These are phyloP conservation scores for Didymella glomerata DNA, from an alignment of 2,329 filamentous ascomycete species.

Conservation along the genomic window DNA sequence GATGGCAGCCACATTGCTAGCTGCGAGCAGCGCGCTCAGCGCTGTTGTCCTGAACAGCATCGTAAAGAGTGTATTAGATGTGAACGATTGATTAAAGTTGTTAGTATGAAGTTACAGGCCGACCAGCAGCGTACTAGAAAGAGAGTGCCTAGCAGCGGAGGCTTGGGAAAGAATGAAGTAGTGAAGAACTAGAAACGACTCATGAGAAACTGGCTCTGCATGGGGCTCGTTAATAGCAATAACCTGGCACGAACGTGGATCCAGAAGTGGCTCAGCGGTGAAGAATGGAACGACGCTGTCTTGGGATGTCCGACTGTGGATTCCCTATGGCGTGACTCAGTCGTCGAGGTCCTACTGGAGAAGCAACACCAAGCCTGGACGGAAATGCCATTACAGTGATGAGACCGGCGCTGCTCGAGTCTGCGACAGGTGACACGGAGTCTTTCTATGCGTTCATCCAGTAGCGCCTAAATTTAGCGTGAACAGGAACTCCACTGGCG, in stretches of 20 bases:
- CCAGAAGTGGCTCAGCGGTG: conserved; percentile 34
- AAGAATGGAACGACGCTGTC: conserved; percentile 30
- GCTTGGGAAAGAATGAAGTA: conserved; percentile 38
- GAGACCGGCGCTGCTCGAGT: conserved; percentile 45
- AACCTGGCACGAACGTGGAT: conserved; percentile 31
- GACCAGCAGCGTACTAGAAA: conserved; percentile 50
- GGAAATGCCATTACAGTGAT: conserved; percentile 39
- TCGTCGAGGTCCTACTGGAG: conserved; percentile 33
- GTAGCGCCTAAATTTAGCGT: conserved; percentile 32
- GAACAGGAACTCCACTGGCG: conserved; percentile 33
- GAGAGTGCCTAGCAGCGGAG: conserved; percentile 40
- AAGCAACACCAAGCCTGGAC: conserved; percentile 42
- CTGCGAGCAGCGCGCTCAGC: conserved; percentile 45
- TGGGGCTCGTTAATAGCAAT: conserved; percentile 40
- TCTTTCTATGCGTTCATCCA: conserved; percentile 40
- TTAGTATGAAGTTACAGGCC: conserved; percentile 40
- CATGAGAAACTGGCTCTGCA: conserved; percentile 43
- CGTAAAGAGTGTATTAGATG: conserved; percentile 41
- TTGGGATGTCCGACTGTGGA: conserved; percentile 28
- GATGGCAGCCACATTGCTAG: conserved; percentile 43
- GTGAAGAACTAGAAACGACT: conserved; percentile 35
- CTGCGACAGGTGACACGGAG: conserved; percentile 43
- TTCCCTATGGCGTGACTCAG: conserved; percentile 45
- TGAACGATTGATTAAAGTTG: conserved; percentile 47
- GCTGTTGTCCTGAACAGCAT: conserved; percentile 47